phyloP scores from a whole-genome alignment of 2,329 filamentous ascomycete species.

The Ploettnerulaceae sp. region DNA sequence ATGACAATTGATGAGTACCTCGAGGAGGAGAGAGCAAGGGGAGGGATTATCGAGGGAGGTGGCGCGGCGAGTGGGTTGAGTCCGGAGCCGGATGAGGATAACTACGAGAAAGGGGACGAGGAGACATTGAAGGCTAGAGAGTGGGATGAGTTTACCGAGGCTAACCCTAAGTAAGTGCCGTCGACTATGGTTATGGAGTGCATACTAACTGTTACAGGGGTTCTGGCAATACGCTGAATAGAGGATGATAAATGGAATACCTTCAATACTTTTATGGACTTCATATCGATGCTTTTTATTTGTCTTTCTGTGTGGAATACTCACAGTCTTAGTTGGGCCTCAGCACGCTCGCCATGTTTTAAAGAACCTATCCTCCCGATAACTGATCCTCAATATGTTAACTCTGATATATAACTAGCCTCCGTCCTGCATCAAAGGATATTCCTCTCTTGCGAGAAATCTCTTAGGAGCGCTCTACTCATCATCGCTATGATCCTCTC shows the following conservation, averaged over 20 bases:
- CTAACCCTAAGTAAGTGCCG: constrained; percentile 62
- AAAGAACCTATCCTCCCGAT: too few relatives aligned
- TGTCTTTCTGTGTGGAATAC: background rate
- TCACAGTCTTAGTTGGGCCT: too few relatives aligned
- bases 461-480: too few relatives aligned
- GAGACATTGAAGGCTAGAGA: constrained; percentile 90
- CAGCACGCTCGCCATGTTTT: too few relatives aligned
- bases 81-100: constrained; percentile 80
- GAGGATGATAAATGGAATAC: constrained; percentile 46
- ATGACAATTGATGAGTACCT: constrained; percentile 99
- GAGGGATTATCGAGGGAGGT: constrained; percentile 87
- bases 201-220: constrained; percentile 41
- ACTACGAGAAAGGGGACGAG: constrained; percentile 78
- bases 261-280: background rate
- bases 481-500: too few relatives aligned
- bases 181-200: background rate
- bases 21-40: constrained; percentile 78
- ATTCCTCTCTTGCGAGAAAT: too few relatives aligned
- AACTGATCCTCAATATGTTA: too few relatives aligned
- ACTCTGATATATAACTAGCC: too few relatives aligned
- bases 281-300: too few relatives aligned
- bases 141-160: constrained; percentile 93
- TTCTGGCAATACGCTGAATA: constrained; percentile 77
- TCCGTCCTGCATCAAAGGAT: too few relatives aligned
- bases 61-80: constrained; percentile 66